phyloP scores from a whole-genome alignment of 768 basidiomycete species.

The Amanita jacksonii region DNA sequence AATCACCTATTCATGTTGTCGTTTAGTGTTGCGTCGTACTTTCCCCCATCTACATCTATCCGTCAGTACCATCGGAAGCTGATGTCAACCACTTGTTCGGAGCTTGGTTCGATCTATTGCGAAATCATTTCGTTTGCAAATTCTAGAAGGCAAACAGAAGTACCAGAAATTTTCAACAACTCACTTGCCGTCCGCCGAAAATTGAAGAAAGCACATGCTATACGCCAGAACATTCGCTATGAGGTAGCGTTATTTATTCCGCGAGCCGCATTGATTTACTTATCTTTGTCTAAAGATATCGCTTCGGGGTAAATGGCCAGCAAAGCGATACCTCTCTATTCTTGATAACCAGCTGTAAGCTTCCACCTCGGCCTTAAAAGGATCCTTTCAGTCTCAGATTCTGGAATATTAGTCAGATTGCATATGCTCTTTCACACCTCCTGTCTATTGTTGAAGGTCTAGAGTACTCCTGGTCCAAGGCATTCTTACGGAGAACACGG shows the following conservation, averaged over 20 bases:
- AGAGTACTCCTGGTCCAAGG: slow-evolving; percentile 68
- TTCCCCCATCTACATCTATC: slow-evolving; percentile 69
- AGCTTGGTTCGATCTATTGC: slow-evolving; percentile 68
- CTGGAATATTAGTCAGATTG: slow-evolving; percentile 41
- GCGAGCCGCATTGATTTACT: slow-evolving; percentile 1
- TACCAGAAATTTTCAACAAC: slow-evolving; percentile 47
- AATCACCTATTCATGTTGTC: neutral
- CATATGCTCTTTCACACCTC: slow-evolving; percentile 62
- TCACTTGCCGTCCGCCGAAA: slow-evolving; percentile 71
- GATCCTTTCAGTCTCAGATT: neutral
- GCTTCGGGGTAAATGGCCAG: slow-evolving; percentile 70
- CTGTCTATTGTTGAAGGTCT: slow-evolving; percentile 64
- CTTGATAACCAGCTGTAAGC: slow-evolving; percentile 59
- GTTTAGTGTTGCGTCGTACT: slow-evolving; percentile 55
- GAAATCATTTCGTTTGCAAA: slow-evolving; percentile 66
- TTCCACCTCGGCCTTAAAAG: no score
- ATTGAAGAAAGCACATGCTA: slow-evolving; percentile 47
- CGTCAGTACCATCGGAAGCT: slow-evolving; percentile 63
- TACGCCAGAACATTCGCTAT: slow-evolving; percentile 53
- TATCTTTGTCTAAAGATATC: slow-evolving; percentile 37
- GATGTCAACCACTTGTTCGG: slow-evolving; percentile 55
- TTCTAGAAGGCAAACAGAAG: slow-evolving; percentile 39
- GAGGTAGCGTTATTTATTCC: slow-evolving; percentile 37
- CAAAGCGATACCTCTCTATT: slow-evolving; percentile 63
- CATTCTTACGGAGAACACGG: slow-evolving; percentile 65